A percentile compares a stretch with the other conserved stretches of the same genome.
Conservation (phyloP, 495 filamentous ascomycete genomes). For the Talaromyces liani region DNA sequence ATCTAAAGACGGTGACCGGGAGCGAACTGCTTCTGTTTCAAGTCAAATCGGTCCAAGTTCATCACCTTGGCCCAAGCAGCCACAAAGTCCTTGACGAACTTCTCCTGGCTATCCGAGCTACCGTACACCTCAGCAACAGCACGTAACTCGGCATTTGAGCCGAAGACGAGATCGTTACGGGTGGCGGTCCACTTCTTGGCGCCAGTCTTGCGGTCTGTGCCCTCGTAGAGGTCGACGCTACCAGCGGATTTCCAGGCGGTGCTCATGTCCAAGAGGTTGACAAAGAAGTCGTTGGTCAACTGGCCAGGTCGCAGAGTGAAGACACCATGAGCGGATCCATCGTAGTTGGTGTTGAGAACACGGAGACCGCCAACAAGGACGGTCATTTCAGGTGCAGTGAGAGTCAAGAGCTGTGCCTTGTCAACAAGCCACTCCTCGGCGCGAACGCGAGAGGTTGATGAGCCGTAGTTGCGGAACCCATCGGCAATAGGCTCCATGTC, state of each 20-base stretch:
- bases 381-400: constrained; percentile 59
- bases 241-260: constrained; percentile 52
- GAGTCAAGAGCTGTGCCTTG: constrained; percentile 57
- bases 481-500: constrained; percentile 56
- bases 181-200: constrained; percentile 60
- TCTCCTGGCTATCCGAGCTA: constrained; percentile 42
- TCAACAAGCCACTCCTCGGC: constrained; percentile 62
- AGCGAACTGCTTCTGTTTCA: constrained; percentile 14
- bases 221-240: constrained; percentile 48
- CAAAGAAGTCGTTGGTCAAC: constrained; percentile 70
- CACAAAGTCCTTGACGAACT: constrained; percentile 64
- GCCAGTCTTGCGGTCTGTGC: constrained; percentile 58
- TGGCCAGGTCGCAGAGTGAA: constrained; percentile 55
- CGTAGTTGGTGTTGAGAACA: constrained; percentile 56
- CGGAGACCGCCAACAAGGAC: constrained; percentile 62
- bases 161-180: constrained; percentile 62
- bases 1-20: background rate
- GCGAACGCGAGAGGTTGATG: constrained; percentile 46
- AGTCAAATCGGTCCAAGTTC: constrained; percentile 61
- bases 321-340: constrained; percentile 54
- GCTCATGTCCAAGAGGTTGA: constrained; percentile 60
- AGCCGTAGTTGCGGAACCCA: constrained; percentile 70
- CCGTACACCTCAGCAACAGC: constrained; percentile 62
- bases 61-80: constrained; percentile 64
- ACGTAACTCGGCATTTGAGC: constrained; percentile 62